Percentiles rank a stretch among this genome's conserved stretches.
phyloP scores from a whole-genome alignment of 169 alveolate genomes.

The Perkinsus marinus region DNA sequence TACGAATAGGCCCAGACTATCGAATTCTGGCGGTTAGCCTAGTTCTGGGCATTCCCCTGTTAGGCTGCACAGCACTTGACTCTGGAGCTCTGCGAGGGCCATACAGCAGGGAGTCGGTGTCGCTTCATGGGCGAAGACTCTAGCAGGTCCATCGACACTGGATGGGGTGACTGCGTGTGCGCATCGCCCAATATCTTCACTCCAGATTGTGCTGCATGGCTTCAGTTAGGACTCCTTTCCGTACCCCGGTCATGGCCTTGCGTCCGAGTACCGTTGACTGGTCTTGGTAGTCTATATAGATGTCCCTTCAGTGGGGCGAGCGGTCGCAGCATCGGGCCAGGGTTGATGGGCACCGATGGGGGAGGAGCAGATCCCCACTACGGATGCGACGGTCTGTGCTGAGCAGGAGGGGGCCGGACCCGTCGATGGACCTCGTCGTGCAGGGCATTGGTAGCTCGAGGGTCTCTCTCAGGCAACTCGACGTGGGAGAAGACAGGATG shows the following conservation, averaged over 20 bases:
- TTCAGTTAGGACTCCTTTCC: neutral
- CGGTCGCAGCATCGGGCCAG: neutral
- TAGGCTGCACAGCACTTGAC: neutral
- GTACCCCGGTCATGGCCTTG: neutral
- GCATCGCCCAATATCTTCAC: no score
- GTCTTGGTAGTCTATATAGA: neutral
- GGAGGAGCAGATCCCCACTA: neutral
- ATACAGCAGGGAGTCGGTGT: neutral
- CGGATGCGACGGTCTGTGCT: neutral
- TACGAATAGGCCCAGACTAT: neutral
- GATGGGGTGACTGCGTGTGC: neutral
- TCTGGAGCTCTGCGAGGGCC: neutral
- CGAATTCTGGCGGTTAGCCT: neutral
- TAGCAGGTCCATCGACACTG: neutral
- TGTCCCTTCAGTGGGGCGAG: neutral
- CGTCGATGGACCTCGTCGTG: neutral
- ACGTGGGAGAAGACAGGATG: neutral
- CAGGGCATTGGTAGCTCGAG: neutral
- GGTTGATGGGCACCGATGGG: neutral
- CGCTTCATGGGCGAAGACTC: neutral
- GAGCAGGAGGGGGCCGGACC: neutral
- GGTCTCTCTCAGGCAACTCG: neutral
- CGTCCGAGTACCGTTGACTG: neutral
- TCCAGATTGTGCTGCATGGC: neutral
- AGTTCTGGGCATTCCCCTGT: neutral